Evolutionary conservation across 768 basidiomycete species (phyloP).

Genomic region (Agaricus blazei): DNA sequence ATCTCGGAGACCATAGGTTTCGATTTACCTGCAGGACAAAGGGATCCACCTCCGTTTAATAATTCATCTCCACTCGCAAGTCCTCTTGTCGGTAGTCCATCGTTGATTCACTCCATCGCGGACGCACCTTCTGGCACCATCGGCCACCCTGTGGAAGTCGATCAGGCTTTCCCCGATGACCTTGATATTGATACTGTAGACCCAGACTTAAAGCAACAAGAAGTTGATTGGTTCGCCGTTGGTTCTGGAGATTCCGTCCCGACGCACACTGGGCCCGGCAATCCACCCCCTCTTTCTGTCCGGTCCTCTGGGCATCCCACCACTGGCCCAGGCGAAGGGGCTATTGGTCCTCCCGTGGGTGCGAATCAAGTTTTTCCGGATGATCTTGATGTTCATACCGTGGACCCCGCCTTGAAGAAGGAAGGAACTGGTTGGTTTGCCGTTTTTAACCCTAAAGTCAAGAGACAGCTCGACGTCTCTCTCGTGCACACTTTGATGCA

Average conservation of each 20-base stretch:
- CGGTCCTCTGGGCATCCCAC: constrained; percentile 1
- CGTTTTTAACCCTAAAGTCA: constrained; percentile 73
- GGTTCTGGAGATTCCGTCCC: too few species aligned
- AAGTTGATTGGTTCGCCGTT: constrained; percentile 82
- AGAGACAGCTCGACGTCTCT: constrained; percentile 64
- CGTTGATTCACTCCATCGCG: constrained; percentile 1
- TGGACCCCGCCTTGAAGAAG: constrained; percentile 51
- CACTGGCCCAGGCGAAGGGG: constrained; percentile 5
- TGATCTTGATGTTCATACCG: constrained; percentile 35
- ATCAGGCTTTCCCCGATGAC: constrained; percentile 31
- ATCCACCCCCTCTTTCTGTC: too few species aligned
- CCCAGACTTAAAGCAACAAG: constrained; percentile 57
- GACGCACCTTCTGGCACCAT: neutral
- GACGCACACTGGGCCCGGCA: too few species aligned
- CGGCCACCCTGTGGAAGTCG: neutral
- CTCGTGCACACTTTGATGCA: constrained; percentile 80
- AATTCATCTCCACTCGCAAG: too few species aligned
- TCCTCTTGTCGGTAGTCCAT: too few species aligned
- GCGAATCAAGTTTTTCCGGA: constrained; percentile 30
- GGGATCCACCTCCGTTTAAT: neutral
- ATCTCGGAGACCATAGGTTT: neutral
- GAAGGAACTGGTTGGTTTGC: constrained; percentile 86
- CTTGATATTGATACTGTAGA: constrained; percentile 40
- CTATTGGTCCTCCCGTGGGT: neutral
- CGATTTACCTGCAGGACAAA: constrained; percentile 2